Evolutionary conservation across 768 basidiomycete species (phyloP), one percentile per base, ranked within the genome.

Genomic region (Pleurotus tuoliensis): DNA sequence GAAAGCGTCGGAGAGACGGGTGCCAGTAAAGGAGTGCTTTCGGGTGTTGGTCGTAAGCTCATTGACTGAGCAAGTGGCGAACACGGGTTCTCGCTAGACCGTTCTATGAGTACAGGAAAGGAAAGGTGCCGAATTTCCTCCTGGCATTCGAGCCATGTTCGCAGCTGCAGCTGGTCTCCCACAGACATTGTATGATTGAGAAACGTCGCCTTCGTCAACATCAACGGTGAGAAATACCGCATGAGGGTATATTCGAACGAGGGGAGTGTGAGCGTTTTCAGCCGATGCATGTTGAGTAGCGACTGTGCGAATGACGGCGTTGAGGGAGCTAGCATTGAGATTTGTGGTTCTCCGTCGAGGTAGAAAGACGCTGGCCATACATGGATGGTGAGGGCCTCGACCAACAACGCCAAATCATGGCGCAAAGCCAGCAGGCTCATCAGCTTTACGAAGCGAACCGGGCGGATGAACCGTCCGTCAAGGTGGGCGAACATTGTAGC

Each of bases 241-340:
- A 81, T 66, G 49, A 80, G 70, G 13, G 72, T 70, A 24, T 66
- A 53, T 55, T 79, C 76, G 57, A 78, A 80, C 0, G 72, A 68
- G 30, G 76, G 76, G 48, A 81, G 74, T 8, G 64, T 67, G 49
- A 81, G 67, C 8, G 71, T 64, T 5, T 67, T 72, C 12, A 81
- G 66, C 34, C 68, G 70, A 22, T 72, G 69, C 80, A 81, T 80
- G 12, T 76, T 74, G 41, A 76, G 71, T 37, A 81, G 67, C 1
- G 75, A 76, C 41, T 76, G 63, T 1, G 75, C 73, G 56, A 80
- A 78, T 0, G 74, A 71, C 3, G 77, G 74, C n/a, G 71, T 74
- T 2, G 55, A 39, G 6, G 47, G 25, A 2, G 44, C 34, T 22
- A 67, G 62, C 24, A 66, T 68, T 55, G 34, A 79, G 65, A 76